phyloP scores from a whole-genome alignment of 352 stramenopile species.

The Elongisporangium anandrum region DNA sequence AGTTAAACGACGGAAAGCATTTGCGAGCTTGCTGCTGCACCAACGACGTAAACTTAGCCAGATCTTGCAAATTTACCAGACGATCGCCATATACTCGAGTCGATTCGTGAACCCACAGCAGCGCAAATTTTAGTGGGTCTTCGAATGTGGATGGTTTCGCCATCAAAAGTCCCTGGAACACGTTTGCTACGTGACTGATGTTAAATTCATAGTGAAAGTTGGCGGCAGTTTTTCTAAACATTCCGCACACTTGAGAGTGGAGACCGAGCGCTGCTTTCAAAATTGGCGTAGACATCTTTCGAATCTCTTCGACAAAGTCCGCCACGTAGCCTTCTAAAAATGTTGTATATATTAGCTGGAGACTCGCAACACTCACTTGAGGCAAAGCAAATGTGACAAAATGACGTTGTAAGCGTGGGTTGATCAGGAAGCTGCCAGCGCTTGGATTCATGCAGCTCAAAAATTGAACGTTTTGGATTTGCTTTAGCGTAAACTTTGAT shows the following conservation, averaged over 20 bases:
- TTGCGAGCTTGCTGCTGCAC: slow-evolving; percentile 91
- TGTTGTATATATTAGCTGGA: slow-evolving; percentile 94
- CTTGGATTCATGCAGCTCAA: slow-evolving; percentile 95
- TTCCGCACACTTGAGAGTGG: slow-evolving; percentile 72
- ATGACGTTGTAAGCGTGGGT: slow-evolving; percentile 92
- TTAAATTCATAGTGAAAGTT: slow-evolving; percentile 99
- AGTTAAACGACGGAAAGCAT: slow-evolving; percentile 89
- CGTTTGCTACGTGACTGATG: slow-evolving; percentile 92
- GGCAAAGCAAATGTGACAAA: slow-evolving; percentile 94
- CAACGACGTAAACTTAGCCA: slow-evolving; percentile 85
- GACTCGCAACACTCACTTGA: slow-evolving; percentile 77
- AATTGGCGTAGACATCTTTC: slow-evolving; percentile 82
- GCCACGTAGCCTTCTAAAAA: slow-evolving; percentile 93
- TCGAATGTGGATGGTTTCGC: slow-evolving; percentile 81
- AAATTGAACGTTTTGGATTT: slow-evolving; percentile 94
- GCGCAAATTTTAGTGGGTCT: slow-evolving; percentile 87
- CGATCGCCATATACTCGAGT: slow-evolving; percentile 94
- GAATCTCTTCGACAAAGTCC: slow-evolving; percentile 92
- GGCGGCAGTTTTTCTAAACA: slow-evolving; percentile 90
- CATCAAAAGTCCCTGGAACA: slow-evolving; percentile 94
- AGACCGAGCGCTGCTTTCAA: slow-evolving; percentile 86
- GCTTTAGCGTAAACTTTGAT: slow-evolving; percentile 89
- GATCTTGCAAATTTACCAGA: slow-evolving; percentile 78
- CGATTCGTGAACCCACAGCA: slow-evolving; percentile 97
- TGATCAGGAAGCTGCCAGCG: slow-evolving; percentile 91